phyloP scores from a whole-genome alignment of 2,329 filamentous ascomycete species.

The Apiospora hydei region DNA sequence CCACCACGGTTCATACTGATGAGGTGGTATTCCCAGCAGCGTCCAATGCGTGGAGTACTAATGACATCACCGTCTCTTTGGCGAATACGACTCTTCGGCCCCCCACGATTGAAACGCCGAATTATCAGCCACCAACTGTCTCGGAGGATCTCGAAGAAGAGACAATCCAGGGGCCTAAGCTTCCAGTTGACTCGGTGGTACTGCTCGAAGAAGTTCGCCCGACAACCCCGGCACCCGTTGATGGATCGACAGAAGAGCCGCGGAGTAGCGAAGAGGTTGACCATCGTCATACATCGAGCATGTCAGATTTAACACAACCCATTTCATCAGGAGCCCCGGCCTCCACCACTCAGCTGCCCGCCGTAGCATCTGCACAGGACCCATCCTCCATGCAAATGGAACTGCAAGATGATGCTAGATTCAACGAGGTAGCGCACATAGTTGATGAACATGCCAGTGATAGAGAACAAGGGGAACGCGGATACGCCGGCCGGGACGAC shows the following conservation, averaged over 20 bases:
- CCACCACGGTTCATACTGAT: not conserved
- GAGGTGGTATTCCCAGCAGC: not conserved
- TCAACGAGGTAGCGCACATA: not conserved
- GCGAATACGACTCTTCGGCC: not conserved
- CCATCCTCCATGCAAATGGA: too few species aligned
- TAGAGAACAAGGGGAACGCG: not conserved
- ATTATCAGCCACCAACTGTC: not conserved
- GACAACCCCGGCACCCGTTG: not conserved
- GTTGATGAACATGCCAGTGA: not conserved
- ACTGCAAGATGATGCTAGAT: too few species aligned
- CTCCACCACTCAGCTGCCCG: not conserved
- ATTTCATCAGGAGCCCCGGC: not conserved
- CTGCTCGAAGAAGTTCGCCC: not conserved
- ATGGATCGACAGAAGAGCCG: not conserved
- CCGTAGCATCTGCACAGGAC: not conserved
- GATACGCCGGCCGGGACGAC: not conserved
- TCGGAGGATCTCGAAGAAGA: not conserved
- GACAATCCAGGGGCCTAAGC: not conserved
- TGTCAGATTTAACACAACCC: not conserved
- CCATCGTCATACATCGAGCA: not conserved
- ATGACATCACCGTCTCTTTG: not conserved
- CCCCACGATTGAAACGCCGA: rapidly evolving
- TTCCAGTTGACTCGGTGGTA: not conserved
- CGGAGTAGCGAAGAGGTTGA: not conserved
- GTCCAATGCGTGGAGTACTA: not conserved